These are phyloP conservation scores for Colletotrichum sp. DNA, from an alignment of 2,329 filamentous ascomycete genomes.

Conservation along the genomic window DNA sequence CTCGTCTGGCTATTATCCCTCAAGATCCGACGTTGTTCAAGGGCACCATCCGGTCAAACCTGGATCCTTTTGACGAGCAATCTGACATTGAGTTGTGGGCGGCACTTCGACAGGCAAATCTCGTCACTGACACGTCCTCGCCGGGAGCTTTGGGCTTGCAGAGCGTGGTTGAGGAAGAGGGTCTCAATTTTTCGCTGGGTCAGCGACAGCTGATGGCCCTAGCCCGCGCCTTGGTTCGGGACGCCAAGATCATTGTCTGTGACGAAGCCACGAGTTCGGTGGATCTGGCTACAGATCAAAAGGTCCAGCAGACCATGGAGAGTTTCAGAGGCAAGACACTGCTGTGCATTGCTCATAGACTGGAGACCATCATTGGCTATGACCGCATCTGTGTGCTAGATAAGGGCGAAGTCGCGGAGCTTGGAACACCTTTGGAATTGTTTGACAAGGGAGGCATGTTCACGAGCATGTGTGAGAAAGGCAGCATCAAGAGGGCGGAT, in stretches of 20 bases:
- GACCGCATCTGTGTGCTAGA: constrained; percentile 80
- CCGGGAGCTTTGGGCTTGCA: constrained; percentile 52
- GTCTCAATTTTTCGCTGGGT: constrained; percentile 46
- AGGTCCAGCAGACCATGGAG: constrained; percentile 48
- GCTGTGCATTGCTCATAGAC: constrained; percentile 67
- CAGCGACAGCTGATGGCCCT: constrained; percentile 63
- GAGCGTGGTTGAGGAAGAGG: constrained; percentile 65
- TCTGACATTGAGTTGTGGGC: constrained; percentile 55
- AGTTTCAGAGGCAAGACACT: constrained; percentile 62
- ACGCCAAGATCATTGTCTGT: constrained; percentile 70
- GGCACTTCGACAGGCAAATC: constrained; percentile 70
- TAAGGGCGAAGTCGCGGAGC: constrained; percentile 69
- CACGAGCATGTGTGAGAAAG: constrained; percentile 62
- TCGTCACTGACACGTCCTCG: constrained; percentile 40
- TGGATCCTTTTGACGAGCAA: constrained; percentile 71
- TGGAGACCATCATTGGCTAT: constrained; percentile 72
- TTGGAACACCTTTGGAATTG: constrained; percentile 64
- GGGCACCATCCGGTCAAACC: constrained; percentile 58
- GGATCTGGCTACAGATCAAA: constrained; percentile 68
- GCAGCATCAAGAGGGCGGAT: not conserved
- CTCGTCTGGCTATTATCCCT: constrained; percentile 73
- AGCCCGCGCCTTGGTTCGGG: constrained; percentile 65
- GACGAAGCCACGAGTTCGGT: constrained; percentile 75
- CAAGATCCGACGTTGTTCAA: constrained; percentile 76
- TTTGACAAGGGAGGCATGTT: constrained; percentile 69